phyloP scores from a whole-genome alignment of 805 yeast genomes.

The Ogataea minuta region DNA sequence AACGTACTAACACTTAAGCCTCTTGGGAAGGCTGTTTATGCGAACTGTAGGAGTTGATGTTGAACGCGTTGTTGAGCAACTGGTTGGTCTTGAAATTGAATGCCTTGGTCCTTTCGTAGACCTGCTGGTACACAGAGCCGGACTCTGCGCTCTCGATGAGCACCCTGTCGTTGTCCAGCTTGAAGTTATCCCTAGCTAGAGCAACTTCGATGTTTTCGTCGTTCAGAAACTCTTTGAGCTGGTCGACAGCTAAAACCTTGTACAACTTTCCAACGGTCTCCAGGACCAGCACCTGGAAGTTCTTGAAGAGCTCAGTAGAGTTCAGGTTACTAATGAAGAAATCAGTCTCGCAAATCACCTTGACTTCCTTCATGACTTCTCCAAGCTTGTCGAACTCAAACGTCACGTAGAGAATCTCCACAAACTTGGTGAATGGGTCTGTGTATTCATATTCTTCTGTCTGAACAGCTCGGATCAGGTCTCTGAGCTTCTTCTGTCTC shows the following conservation, averaged over 20 bases:
- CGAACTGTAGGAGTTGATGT: conserved; percentile 18
- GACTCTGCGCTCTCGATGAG: conserved; percentile 54
- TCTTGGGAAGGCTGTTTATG: conserved; percentile 15
- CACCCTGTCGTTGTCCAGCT: conserved; percentile 46
- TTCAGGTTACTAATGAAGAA: conserved; percentile 53
- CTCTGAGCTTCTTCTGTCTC: conserved; percentile 54
- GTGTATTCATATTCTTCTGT: conserved; percentile 64
- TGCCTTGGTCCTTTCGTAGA: conserved; percentile 67
- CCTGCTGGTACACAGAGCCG: conserved; percentile 61
- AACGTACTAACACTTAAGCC: conserved; percentile 7
- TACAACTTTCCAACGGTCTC: conserved; percentile 29
- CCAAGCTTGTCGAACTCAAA: conserved; percentile 58
- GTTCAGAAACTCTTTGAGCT: conserved; percentile 20
- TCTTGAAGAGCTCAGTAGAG: conserved; percentile 21
- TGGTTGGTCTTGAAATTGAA: conserved; percentile 59
- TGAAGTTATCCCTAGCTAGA: conserved; percentile 29
- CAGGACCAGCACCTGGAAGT: conserved; percentile 24
- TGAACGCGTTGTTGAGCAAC: conserved; percentile 45
- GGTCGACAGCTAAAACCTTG: conserved; percentile 21
- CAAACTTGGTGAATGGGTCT: conserved; percentile 61
- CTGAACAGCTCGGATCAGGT: conserved; percentile 52
- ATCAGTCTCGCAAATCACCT: conserved; percentile 49
- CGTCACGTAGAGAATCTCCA: conserved; percentile 53
- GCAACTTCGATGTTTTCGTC: conserved; percentile 26
- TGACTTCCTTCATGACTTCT: conserved; percentile 45